These are phyloP conservation scores for Yamadazyma triangularis DNA, from an alignment of 1,139 yeast species.

Conservation along the genomic window DNA sequence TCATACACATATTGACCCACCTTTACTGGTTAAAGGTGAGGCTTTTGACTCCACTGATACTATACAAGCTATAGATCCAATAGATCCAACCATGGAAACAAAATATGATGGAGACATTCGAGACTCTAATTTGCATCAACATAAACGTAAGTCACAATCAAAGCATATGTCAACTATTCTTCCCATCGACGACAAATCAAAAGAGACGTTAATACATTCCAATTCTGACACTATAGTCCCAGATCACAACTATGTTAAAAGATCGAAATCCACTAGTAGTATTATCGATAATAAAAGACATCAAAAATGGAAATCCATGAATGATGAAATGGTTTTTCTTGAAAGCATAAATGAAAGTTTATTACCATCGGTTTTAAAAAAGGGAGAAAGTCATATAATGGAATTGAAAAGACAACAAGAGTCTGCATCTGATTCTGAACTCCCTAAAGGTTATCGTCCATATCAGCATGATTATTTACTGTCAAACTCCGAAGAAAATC, in stretches of 20 bases:
- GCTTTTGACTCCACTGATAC: too few species aligned
- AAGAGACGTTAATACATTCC: constrained; percentile 12
- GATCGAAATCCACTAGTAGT: constrained; percentile 26
- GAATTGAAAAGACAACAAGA: constrained; percentile 20
- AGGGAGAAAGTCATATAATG: constrained; percentile 31
- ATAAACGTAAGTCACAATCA: too few species aligned
- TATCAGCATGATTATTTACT: constrained; percentile 2
- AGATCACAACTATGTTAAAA: constrained; percentile 10
- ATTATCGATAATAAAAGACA: constrained; percentile 10
- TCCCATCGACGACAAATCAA: constrained; percentile 3
- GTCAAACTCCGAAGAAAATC: constrained; percentile 4
- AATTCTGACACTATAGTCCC: constrained; percentile 9
- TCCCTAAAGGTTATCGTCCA: background rate
- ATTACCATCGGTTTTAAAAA: constrained; percentile 33
- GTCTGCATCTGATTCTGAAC: background rate
- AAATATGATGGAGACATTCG: too few species aligned
- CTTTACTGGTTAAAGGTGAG: background rate
- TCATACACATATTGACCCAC: background rate
- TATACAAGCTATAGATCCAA: too few species aligned
- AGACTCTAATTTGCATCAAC: too few species aligned
- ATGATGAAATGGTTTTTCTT: constrained; percentile 30
- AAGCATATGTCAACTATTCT: background rate
- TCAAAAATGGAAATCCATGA: constrained; percentile 26
- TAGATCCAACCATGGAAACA: too few species aligned
- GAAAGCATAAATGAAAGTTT: constrained; percentile 28